Conservation (phyloP, 2,329 filamentous ascomycete genomes). For the Colletotrichum sp. region DNA sequence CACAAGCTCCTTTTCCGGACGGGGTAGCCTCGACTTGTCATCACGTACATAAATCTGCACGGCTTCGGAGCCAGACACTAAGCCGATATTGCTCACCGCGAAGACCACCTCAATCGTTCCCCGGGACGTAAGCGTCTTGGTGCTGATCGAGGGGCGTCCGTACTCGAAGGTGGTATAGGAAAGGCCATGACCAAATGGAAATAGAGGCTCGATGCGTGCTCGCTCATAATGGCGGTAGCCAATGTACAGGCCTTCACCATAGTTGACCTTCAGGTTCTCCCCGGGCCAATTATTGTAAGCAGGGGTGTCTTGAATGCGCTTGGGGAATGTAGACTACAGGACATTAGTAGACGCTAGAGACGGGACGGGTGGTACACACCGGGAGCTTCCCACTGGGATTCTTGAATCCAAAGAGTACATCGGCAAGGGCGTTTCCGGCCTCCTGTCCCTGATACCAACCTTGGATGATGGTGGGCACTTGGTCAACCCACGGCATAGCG, state of each 20-base stretch:
- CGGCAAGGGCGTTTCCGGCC: conserved; percentile 71
- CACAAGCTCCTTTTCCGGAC: conserved; percentile 74
- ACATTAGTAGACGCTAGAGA: neutral
- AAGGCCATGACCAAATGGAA: conserved; percentile 76
- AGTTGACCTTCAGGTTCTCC: conserved; percentile 71
- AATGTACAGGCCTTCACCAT: conserved; percentile 76
- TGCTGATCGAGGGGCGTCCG: conserved; percentile 58
- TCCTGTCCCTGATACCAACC: conserved; percentile 80
- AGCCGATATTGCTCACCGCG: conserved; percentile 61
- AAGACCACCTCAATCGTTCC: conserved; percentile 50
- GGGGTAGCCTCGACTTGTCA: conserved; percentile 63
- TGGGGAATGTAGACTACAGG: conserved; percentile 67
- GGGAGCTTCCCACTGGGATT: conserved; percentile 75
- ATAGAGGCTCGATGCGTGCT: conserved; percentile 62
- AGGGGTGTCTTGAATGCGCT: conserved; percentile 67
- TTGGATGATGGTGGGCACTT: conserved; percentile 71
- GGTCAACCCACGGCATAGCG: conserved; percentile 72
- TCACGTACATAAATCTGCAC: conserved; percentile 74
- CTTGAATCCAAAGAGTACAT: conserved; percentile 67
- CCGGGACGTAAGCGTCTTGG: conserved; percentile 41
- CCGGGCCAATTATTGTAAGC: conserved; percentile 77
- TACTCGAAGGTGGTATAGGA: conserved; percentile 76
- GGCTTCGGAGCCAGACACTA: conserved; percentile 62
- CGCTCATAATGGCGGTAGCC: conserved; percentile 78
- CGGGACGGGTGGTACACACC: conserved; percentile 36